phyloP scores from a whole-genome alignment of 1,284 basidiomycete species.

The Porphyrellus sp. region DNA sequence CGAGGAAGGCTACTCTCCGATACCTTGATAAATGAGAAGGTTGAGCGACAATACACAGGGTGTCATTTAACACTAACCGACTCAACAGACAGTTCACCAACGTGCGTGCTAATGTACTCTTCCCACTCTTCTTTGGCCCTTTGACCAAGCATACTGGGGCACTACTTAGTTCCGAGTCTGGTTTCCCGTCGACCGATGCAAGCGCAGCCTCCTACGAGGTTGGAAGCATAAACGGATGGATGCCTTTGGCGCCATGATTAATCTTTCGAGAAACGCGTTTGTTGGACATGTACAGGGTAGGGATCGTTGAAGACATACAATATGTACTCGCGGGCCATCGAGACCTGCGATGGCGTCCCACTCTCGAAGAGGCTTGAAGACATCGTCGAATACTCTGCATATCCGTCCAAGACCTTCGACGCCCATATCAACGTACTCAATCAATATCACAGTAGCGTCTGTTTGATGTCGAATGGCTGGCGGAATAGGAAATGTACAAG shows the following conservation, averaged over 20 bases:
- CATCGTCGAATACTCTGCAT: constrained; percentile 56
- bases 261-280: constrained; percentile 36
- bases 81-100: constrained; percentile 70
- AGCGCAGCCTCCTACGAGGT: constrained; percentile 59
- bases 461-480: constrained; percentile 14
- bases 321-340: constrained; percentile 50
- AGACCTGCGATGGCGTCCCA: constrained; percentile 33
- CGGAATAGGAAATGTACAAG: constrained; percentile 15
- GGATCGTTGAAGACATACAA: constrained; percentile 43
- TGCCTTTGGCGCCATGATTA: constrained; percentile 39
- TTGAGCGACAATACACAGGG: neutral
- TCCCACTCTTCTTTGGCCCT: constrained; percentile 85
- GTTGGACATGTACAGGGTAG: neutral
- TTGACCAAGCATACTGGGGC: constrained; percentile 60
- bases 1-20: constrained; percentile 80
- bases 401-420: constrained; percentile 63
- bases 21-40: constrained; percentile 44
- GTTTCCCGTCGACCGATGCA: constrained; percentile 10
- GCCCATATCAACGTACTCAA: constrained; percentile 53
- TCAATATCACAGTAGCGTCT: constrained; percentile 43
- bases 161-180: constrained; percentile 11
- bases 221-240: constrained; percentile 51
- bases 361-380: constrained; percentile 49
- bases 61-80: constrained; percentile 40
- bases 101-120: constrained; percentile 82